Base-by-base conservation (phyloP, 2,329 filamentous ascomycete genomes). In the Aspergillus phoenicis region DNA sequence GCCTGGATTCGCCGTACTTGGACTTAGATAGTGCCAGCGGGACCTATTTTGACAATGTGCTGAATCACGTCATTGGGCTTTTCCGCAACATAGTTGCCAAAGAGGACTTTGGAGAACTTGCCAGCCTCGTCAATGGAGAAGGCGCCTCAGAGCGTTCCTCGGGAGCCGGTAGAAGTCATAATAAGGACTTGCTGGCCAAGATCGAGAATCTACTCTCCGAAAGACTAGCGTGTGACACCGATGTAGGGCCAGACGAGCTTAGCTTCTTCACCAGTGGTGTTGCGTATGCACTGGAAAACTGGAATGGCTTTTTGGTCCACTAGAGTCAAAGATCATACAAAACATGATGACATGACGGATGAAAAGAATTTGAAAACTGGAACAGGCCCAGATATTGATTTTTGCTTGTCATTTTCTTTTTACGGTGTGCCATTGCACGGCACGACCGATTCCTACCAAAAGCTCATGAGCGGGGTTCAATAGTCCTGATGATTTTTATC, bases 241-340 rank as follows among this genome's bases (percentile, higher is more conserved):
- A 70, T 4, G 67, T 79, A 17, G 70, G 69, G 26, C 66, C 73
- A 13, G 74, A 78, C 59, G 74, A 79, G 54, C 65, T 78, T 38
- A 72, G 73, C 58, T 79, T 78, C 62, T 76, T 79, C 52, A 75
- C 77, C 11, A 74, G 75, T 13, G 75, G 74, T 17, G 66, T 78
- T 51, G 70, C 67, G 6, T 73, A 75, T 58, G 74, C 74, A 2
- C 66, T 78, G 20, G 60, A 66, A 15, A 66, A 68, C 39, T 66
- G 66, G 67, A 60, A 58, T 17, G 24, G 15, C 48, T 48, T 36
- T 36, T 15, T 56, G 49, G 41, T 52, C 15, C 10, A n/a, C 38
- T 36, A 26, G 22, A 28, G 5, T 51, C 13, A 43, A n/a, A 26
- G 11, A 13, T 15, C 15, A n/a, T 54, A 28, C 20, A 61, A 17